These are phyloP conservation scores for Calocybe indica DNA, from an alignment of 768 basidiomycete species.

Conservation along the genomic window DNA sequence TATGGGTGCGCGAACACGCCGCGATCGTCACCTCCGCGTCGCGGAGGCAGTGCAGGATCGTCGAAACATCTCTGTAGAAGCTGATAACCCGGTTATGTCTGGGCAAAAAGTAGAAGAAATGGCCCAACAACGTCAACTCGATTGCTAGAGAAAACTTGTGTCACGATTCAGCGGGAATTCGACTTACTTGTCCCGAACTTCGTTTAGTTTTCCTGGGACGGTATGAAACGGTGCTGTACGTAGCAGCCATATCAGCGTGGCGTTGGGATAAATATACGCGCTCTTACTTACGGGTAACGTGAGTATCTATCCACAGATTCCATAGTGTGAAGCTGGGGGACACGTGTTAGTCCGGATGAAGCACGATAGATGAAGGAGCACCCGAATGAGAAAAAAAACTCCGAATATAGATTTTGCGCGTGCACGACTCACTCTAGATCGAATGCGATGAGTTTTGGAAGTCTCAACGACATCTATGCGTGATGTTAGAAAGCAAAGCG, in stretches of 20 bases:
- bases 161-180: too few species aligned
- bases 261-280: too few species aligned
- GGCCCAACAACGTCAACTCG: too few species aligned
- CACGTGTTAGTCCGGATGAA: neutral
- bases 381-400: neutral
- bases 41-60: conserved; percentile 58
- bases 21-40: conserved; percentile 49
- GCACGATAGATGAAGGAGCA: neutral
- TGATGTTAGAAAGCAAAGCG: too few species aligned
- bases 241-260: neutral
- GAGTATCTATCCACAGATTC: conserved; percentile 84
- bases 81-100: conserved; percentile 52
- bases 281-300: conserved; percentile 44
- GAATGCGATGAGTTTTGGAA: conserved; percentile 67
- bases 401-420: neutral
- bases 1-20: conserved; percentile 68
- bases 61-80: conserved; percentile 75
- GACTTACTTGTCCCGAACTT: conserved; percentile 43
- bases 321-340: conserved; percentile 73
- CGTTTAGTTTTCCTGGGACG: conserved; percentile 36
- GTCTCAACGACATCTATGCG: neutral
- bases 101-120: conserved; percentile 4
- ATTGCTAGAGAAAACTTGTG: neutral
- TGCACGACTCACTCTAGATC: conserved; percentile 63
- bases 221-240: conserved; percentile 45